phyloP scores from a whole-genome alignment of 2,329 filamentous ascomycete genomes.

The Cordyceps pruinosa region DNA sequence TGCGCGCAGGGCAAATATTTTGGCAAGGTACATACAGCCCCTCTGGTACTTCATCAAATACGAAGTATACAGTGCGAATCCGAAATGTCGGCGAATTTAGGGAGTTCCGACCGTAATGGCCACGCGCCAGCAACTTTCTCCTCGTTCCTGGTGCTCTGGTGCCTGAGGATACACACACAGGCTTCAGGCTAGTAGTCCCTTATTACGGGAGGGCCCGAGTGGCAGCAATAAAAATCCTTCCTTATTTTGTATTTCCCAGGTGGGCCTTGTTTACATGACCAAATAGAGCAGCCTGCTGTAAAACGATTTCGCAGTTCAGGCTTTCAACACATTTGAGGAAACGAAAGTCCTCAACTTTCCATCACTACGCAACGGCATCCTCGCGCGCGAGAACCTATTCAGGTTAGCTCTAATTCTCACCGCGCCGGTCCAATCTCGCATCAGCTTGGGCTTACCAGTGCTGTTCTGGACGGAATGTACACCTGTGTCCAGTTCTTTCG shows the following conservation, averaged over 20 bases:
- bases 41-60: not conserved
- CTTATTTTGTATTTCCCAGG: not conserved
- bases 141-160: not conserved
- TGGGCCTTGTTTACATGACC: not conserved
- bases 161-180: constrained; percentile 12
- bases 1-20: not conserved
- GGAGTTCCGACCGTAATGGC: constrained; percentile 6
- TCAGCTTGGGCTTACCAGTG: constrained; percentile 55
- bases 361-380: constrained; percentile 20
- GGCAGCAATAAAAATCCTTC: not conserved
- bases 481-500: constrained; percentile 87
- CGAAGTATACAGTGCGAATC: constrained; percentile 13
- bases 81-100: constrained; percentile 12
- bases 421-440: not conserved
- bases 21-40: not conserved
- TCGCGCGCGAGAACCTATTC: constrained; percentile 47
- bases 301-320: not conserved
- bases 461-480: constrained; percentile 79
- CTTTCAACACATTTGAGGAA: not conserved
- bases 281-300: not conserved
- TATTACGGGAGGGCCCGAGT: not conserved
- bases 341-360: not conserved
- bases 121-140: constrained; percentile 4
- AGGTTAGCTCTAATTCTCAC: not conserved
- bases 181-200: constrained; percentile 1